These are phyloP conservation scores for Porphyrellus cyaneotinctus DNA, from an alignment of 768 basidiomycete genomes.

Conservation along the genomic window DNA sequence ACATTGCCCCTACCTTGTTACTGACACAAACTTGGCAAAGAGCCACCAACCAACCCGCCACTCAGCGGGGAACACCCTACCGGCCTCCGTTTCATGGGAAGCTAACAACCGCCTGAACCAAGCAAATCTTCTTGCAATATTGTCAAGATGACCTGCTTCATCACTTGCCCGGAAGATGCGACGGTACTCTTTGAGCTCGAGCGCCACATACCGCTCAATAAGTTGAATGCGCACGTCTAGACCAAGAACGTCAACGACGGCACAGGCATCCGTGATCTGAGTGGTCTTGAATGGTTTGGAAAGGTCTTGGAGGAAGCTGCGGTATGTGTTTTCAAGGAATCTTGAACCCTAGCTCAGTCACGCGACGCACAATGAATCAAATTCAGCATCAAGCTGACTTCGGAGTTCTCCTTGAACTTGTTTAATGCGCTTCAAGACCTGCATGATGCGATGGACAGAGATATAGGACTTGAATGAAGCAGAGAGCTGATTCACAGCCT, in stretches of 20 bases:
- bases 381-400: slow-evolving; percentile 79
- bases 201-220: slow-evolving; percentile 82
- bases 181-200: slow-evolving; percentile 93
- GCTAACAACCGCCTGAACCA: slow-evolving; percentile 89
- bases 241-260: slow-evolving; percentile 87
- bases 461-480: slow-evolving; percentile 75
- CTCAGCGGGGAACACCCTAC: slow-evolving; percentile 72
- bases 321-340: background rate
- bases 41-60: slow-evolving; percentile 88
- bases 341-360: background rate
- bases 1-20: slow-evolving; percentile 60
- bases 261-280: slow-evolving; percentile 76
- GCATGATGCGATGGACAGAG: slow-evolving; percentile 70
- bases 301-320: slow-evolving; percentile 77
- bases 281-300: slow-evolving; percentile 60
- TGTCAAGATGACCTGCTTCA: slow-evolving; percentile 96
- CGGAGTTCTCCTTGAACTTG: slow-evolving; percentile 82
- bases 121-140: slow-evolving; percentile 85
- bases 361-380: slow-evolving; percentile 80
- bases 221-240: slow-evolving; percentile 76
- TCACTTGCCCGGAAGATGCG: slow-evolving; percentile 91
- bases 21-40: slow-evolving; percentile 82
- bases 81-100: slow-evolving; percentile 84
- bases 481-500: slow-evolving; percentile 89
- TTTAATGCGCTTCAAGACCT: slow-evolving; percentile 75